Base-by-base conservation (phyloP, 768 basidiomycete species). In the Lentinula boryana region DNA sequence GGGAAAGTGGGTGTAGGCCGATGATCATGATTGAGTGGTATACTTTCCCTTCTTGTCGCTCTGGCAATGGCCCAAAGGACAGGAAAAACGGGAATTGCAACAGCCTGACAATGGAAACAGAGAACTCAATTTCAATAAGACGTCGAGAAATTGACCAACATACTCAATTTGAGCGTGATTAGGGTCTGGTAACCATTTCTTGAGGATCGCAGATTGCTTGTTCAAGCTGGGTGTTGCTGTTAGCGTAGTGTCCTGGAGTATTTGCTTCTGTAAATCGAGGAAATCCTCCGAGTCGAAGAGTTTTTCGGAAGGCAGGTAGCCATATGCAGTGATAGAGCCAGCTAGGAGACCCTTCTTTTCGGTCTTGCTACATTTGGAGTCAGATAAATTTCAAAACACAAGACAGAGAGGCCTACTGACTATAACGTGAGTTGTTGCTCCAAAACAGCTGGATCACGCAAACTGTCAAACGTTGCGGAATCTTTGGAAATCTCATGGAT, bases 1-100 rank as follows among this genome's bases (percentile, higher is more conserved):
- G 71, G 16, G 78, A 75, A 60, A 76, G 66, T 8, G 74, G 72
- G 62, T 75, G 76, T 60, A 74, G 68, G 6, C 74, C 62, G 16
- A 61, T 63, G 16, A 58, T 52, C 13, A 66, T 49, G 5, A 71
- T 43, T 1, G 67, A 62, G 43, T 49, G 56, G 40, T 73, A 73
- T 18, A 7, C n/a, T 15, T 32, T 56, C 3, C 32, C 27, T 60
- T 64, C 49, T 69, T 70, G 65, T 33, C 65, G 62, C 0, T 65
- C 52, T 12, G 48, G 48, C 7, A 56, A 18, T 2, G 44, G 46
- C 13, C 36, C 46, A 23, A 50, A 36, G n/a, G 61, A 60, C 5
- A 65, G 52, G 56, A 64, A 65, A 10, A 61, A 60, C 1, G 65
- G 56, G n/a, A 62, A 54, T 23, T 46, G 57, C n/a, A 56, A 50